Evolutionary conservation across 2,329 filamentous ascomycete genomes (phyloP).

Genomic region (Delphinella strobiligena): DNA sequence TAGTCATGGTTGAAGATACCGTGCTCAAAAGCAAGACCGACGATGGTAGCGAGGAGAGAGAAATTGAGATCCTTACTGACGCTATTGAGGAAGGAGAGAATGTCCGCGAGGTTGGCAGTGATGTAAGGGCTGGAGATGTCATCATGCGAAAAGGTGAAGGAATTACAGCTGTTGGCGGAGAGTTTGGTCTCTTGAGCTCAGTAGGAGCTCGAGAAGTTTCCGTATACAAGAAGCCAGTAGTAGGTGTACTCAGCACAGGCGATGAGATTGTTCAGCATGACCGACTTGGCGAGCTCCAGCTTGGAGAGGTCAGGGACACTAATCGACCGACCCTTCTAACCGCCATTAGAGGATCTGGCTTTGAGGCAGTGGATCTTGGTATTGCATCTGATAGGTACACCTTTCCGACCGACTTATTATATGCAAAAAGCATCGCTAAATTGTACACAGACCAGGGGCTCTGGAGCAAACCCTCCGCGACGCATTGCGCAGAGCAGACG

Average conservation of each 20-base stretch:
- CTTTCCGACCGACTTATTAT: background rate
- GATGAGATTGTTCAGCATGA: slow-evolving; percentile 81
- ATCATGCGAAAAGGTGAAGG: slow-evolving; percentile 68
- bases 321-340: slow-evolving; percentile 82
- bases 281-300: slow-evolving; percentile 46
- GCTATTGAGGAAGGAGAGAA: slow-evolving; percentile 71
- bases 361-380: slow-evolving; percentile 70
- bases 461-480: slow-evolving; percentile 68
- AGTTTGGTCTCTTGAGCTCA: slow-evolving; percentile 79
- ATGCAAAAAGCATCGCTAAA: background rate
- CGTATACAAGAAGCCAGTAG: slow-evolving; percentile 62
- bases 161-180: slow-evolving; percentile 79
- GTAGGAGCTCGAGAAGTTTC: slow-evolving; percentile 62
- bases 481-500: slow-evolving; percentile 61
- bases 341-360: slow-evolving; percentile 62
- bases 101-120: slow-evolving; percentile 80
- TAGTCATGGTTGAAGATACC: slow-evolving; percentile 97
- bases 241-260: slow-evolving; percentile 85
- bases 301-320: slow-evolving; percentile 85
- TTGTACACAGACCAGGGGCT: slow-evolving; percentile 40
- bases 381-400: slow-evolving; percentile 60
- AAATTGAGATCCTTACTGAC: slow-evolving; percentile 74
- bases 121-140: slow-evolving; percentile 56
- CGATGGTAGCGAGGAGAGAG: slow-evolving; percentile 72
- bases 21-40: slow-evolving; percentile 61